Conservation (phyloP, 75 land plant genomes). For the Sequoiadendron giganteum region DNA sequence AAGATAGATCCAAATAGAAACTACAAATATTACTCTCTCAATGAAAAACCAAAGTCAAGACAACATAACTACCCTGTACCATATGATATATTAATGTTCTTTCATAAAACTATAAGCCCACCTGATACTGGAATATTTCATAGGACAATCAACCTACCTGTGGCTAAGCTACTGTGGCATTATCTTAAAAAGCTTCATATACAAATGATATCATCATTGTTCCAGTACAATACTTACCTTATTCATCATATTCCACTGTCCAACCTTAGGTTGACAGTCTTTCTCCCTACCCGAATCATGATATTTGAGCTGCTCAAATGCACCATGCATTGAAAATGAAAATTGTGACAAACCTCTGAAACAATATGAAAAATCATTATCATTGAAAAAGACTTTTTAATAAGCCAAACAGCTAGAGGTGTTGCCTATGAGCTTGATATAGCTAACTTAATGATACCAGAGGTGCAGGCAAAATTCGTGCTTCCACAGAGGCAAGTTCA, state of each 20-base stretch:
- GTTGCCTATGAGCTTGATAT: background rate
- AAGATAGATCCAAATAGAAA: background rate
- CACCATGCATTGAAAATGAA: background rate
- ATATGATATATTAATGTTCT: background rate
- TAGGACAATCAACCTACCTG: background rate
- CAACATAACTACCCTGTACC: background rate
- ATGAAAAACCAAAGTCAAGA: background rate
- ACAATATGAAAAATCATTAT: background rate
- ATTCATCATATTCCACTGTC: conserved; percentile 98
- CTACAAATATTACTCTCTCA: background rate
- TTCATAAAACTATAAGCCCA: background rate
- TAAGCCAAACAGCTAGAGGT: background rate
- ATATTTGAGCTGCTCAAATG: conserved; percentile 72
- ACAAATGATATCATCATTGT: background rate
- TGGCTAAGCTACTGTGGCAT: background rate
- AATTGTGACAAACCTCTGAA: background rate
- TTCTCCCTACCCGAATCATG: conserved; percentile 90
- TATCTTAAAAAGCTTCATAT: background rate
- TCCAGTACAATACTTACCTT: conserved; percentile 43
- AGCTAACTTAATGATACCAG: conserved; percentile 29
- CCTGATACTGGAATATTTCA: background rate
- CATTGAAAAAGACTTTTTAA: background rate
- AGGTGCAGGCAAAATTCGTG: conserved; percentile 79
- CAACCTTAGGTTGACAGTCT: conserved; percentile 87
- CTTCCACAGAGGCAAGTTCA: conserved; percentile 46